Evolutionary conservation across 805 yeast genomes (phyloP).

Genomic region (Lachancea nothofagi): DNA sequence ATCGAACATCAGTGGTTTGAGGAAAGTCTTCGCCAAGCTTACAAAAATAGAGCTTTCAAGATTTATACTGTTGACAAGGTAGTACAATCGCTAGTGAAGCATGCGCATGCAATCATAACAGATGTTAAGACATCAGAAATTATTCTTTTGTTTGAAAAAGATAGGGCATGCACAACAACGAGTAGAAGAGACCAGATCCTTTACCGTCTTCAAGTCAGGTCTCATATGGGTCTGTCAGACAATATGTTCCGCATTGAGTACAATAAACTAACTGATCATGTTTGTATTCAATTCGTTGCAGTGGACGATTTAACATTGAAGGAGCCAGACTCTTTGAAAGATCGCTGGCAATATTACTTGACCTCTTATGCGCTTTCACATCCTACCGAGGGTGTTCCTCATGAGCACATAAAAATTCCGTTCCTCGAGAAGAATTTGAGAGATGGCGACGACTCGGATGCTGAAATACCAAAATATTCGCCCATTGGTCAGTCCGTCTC

Average conservation of each 20-base stretch:
- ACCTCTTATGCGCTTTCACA: slow-evolving; percentile 91
- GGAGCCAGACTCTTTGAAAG: slow-evolving; percentile 62
- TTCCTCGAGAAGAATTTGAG: slow-evolving; percentile 59
- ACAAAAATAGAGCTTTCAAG: slow-evolving; percentile 87
- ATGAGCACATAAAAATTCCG: slow-evolving; percentile 71
- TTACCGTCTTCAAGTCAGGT: slow-evolving; percentile 82
- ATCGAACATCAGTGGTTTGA: slow-evolving; percentile 93
- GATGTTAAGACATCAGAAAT: slow-evolving; percentile 79
- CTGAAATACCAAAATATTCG: slow-evolving; percentile 24
- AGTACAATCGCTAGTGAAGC: slow-evolving; percentile 75
- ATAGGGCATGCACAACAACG: slow-evolving; percentile 57
- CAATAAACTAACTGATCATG: slow-evolving; percentile 46
- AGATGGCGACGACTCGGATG: slow-evolving; percentile 47
- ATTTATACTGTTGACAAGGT: slow-evolving; percentile 91
- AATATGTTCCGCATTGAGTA: slow-evolving; percentile 85
- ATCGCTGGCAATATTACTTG: slow-evolving; percentile 86
- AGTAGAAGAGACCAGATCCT: slow-evolving; percentile 83
- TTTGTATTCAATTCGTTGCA: slow-evolving; percentile 76
- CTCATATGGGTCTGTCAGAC: slow-evolving; percentile 78
- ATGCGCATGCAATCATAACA: slow-evolving; percentile 75
- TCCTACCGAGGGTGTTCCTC: slow-evolving; percentile 93
- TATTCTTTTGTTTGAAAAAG: slow-evolving; percentile 74
- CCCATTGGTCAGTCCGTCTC: slow-evolving; percentile 61
- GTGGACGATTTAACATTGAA: slow-evolving; percentile 83
- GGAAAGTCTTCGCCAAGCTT: slow-evolving; percentile 91